Base-by-base conservation (phyloP, 1,139 yeast genomes). In the Blastobotrys persicus region DNA sequence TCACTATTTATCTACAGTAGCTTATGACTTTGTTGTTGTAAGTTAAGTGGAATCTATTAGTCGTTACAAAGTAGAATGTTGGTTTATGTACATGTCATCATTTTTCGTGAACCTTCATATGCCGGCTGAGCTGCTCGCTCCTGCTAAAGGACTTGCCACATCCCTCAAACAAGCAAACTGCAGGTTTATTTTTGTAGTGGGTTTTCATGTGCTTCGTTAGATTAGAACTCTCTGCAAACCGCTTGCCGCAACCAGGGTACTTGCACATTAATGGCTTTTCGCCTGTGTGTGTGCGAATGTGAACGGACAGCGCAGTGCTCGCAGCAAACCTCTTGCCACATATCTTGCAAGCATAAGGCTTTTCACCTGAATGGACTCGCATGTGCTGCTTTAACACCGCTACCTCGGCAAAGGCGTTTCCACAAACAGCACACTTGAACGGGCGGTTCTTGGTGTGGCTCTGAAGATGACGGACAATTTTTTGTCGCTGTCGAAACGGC, bases 161-260 rank as follows among this genome's bases (percentile, higher is more conserved):
- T 5, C 28, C 28, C 9, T 23, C 28, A 9, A 23, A 5, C 9
- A 9, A 23, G 28, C 28, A 23, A 9, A 23, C 28, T 5, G 28
- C 28, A 9, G 61, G 66, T 14, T 53, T 57, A 34, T 51, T 52
- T 48, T 31, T 69, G 53, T 31, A 55, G 56, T 67, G 71, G 1
- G 66, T 66, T 61, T 79, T 85, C 83, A 88, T 79, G 65, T 92
- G 98, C 62, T 92, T 92, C 19, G 88, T 83, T 59, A 91, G 72
- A 63, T 92, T 91, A 13, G 95, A 85, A 42, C 92, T 82, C 64
- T 92, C 98, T 53, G 94, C 84, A 62, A 92, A 92, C 47, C 88
- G 71, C 66, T 88, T 88, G 19, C 80, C 84, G 65, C 98, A 92
- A 0, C 88, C 86, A 0, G 85, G 85, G 70, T 79, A 78, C 56